Evolutionary conservation across 331 rosid species (phyloP).

Genomic region (Quercus lobata): DNA sequence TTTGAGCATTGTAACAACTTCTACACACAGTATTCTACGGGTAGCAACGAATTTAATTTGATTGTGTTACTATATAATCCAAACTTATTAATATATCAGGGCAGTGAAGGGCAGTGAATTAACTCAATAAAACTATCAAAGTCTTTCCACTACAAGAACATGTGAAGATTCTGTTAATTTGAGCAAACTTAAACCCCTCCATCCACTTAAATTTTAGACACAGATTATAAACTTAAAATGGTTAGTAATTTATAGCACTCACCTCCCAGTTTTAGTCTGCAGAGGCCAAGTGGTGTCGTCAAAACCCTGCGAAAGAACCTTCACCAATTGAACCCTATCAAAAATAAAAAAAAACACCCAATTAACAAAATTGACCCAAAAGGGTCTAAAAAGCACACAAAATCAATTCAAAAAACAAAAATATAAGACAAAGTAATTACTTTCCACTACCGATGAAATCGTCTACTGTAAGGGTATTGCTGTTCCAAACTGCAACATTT

Average conservation of each 20-base stretch:
- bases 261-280: conserved; percentile 89
- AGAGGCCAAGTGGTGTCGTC: conserved; percentile 79
- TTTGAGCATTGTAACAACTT: background rate
- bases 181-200: background rate
- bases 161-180: background rate
- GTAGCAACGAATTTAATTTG: background rate
- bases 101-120: background rate
- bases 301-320: conserved; percentile 76
- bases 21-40: background rate
- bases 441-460: conserved; percentile 84
- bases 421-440: conserved; percentile 27
- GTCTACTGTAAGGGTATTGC: conserved; percentile 65
- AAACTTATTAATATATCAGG: background rate
- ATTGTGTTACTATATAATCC: background rate
- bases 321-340: conserved; percentile 59
- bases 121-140: background rate
- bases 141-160: background rate
- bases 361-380: background rate
- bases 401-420: background rate
- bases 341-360: background rate
- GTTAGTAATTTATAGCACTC: background rate
- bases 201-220: background rate
- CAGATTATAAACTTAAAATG: background rate
- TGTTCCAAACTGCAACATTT: conserved; percentile 72
- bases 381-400: background rate